These are phyloP conservation scores for Colletotrichum zoysiae DNA, from an alignment of 2,329 filamentous ascomycete genomes.

Conservation along the genomic window DNA sequence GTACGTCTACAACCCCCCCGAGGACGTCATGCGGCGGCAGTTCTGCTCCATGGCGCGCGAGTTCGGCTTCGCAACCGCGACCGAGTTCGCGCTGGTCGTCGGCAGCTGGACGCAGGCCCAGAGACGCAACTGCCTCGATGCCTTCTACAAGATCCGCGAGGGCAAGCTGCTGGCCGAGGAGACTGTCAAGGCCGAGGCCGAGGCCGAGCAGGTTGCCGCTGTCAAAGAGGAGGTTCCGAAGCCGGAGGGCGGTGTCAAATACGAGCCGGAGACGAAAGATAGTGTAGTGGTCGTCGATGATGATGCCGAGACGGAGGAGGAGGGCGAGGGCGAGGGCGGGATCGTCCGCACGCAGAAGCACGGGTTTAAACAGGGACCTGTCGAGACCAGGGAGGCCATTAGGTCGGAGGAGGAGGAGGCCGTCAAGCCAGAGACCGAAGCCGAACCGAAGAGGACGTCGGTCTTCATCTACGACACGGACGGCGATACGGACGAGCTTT, in stretches of 20 bases:
- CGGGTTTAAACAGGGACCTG: background rate
- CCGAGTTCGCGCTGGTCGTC: conserved; percentile 89
- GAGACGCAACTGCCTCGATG: conserved; percentile 80
- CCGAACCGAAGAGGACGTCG: conserved; percentile 42
- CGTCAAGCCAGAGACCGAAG: conserved; percentile 11
- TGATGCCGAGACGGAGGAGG: conserved; percentile 41
- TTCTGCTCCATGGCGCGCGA: conserved; percentile 91
- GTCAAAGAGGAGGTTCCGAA: conserved; percentile 31
- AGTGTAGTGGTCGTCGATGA: conserved; percentile 27
- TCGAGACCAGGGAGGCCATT: conserved; percentile 16
- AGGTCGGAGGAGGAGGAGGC: background rate
- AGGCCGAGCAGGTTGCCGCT: conserved; percentile 42
- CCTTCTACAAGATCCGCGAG: conserved; percentile 80
- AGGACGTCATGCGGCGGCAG: conserved; percentile 80
- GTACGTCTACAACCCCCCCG: conserved; percentile 77
- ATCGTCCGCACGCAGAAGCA: conserved; percentile 11
- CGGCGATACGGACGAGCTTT: conserved; percentile 54
- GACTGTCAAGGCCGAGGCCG: conserved; percentile 42
- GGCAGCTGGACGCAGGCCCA: conserved; percentile 91
- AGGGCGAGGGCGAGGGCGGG: conserved; percentile 2
- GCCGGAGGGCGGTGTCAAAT: conserved; percentile 17
- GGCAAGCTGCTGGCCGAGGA: conserved; percentile 58
- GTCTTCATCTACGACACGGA: conserved; percentile 56
- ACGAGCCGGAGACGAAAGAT: conserved; percentile 28
- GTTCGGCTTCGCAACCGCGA: conserved; percentile 81